Evolutionary conservation across 306 rosid species (phyloP).

Genomic region (Heteromeles arbutifolia): DNA sequence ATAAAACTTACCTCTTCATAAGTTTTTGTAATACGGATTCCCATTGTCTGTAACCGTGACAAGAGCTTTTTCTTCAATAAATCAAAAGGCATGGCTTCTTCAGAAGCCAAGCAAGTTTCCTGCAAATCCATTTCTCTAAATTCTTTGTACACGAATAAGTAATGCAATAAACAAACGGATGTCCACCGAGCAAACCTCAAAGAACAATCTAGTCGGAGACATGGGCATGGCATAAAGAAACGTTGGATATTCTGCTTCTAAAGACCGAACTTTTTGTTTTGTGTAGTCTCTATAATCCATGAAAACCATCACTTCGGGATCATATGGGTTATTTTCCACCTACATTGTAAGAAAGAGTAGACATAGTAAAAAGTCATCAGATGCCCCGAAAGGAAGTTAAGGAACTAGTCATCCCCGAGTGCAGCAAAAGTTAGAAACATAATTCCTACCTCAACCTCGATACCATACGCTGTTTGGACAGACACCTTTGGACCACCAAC

Average conservation of each 20-base stretch:
- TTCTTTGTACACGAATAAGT: conserved; percentile 7
- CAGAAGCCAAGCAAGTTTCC: conserved; percentile 98
- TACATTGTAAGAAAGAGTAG: conserved; percentile 25
- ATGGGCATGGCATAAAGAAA: conserved; percentile 96
- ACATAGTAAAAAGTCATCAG: conserved; percentile 3
- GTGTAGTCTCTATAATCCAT: conserved; percentile 93
- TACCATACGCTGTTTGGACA: conserved; percentile 95
- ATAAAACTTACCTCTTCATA: conserved; percentile 74
- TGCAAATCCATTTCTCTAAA: conserved; percentile 32
- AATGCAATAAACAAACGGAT: conserved; percentile 12
- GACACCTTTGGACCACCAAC: conserved; percentile 99
- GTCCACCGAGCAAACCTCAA: conserved; percentile 60
- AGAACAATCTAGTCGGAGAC: conserved; percentile 82
- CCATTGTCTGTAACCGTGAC: conserved; percentile 79
- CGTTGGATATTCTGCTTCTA: conserved; percentile 75
- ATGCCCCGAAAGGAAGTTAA: background rate
- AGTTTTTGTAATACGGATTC: conserved; percentile 59
- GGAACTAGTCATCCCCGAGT: background rate
- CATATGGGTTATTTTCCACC: conserved; percentile 93
- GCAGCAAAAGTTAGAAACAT: background rate
- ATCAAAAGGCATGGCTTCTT: conserved; percentile 95
- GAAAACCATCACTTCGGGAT: conserved; percentile 92
- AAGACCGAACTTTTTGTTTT: conserved; percentile 47
- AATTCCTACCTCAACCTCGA: conserved; percentile 91
- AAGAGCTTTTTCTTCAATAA: conserved; percentile 79